phyloP scores from a whole-genome alignment of 441 rosid genomes.

The Euphorbia schlechtendalii region DNA sequence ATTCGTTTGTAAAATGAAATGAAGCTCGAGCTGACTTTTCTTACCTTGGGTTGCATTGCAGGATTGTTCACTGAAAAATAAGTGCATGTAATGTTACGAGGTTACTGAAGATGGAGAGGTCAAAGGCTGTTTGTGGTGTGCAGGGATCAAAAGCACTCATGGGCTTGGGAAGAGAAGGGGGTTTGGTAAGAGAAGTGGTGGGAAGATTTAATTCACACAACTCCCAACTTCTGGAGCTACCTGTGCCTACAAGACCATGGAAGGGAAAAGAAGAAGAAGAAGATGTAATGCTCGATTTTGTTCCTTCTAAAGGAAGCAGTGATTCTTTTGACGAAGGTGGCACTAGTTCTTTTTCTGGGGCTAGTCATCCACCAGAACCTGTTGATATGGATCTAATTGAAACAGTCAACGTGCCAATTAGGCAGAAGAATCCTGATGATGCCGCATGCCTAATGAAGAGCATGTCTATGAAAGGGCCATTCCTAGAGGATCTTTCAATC shows the following conservation, averaged over 20 bases:
- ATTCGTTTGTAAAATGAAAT: slow-evolving; percentile 6
- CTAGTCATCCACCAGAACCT: slow-evolving; percentile 92
- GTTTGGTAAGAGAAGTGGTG: slow-evolving; percentile 45
- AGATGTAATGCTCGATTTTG: slow-evolving; percentile 40
- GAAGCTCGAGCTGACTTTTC: slow-evolving; percentile 8
- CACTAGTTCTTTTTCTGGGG: slow-evolving; percentile 70
- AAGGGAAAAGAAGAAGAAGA: slow-evolving; percentile 56
- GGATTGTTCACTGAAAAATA: slow-evolving; percentile 23
- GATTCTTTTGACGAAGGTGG: slow-evolving; percentile 69
- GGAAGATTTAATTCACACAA: slow-evolving; percentile 29
- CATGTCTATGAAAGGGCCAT: slow-evolving; percentile 64
- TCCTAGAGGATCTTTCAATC: slow-evolving; percentile 70
- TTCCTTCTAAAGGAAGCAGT: slow-evolving; percentile 37
- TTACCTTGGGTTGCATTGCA: slow-evolving; percentile 27
- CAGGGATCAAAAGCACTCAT: slow-evolving; percentile 34
- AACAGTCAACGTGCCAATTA: slow-evolving; percentile 56
- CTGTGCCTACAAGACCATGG: slow-evolving; percentile 43
- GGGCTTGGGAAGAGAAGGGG: slow-evolving; percentile 40
- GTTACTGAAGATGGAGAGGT: too few species aligned
- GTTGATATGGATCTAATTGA: slow-evolving; percentile 72
- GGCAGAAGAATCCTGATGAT: slow-evolving; percentile 56
- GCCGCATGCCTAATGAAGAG: slow-evolving; percentile 61
- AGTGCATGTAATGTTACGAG: slow-evolving; percentile 30
- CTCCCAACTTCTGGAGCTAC: slow-evolving; percentile 36
- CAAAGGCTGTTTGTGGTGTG: slow-evolving; percentile 39